Base-by-base conservation (phyloP, 2,329 filamentous ascomycete species). In the Aotearoamyces nothofagi region DNA sequence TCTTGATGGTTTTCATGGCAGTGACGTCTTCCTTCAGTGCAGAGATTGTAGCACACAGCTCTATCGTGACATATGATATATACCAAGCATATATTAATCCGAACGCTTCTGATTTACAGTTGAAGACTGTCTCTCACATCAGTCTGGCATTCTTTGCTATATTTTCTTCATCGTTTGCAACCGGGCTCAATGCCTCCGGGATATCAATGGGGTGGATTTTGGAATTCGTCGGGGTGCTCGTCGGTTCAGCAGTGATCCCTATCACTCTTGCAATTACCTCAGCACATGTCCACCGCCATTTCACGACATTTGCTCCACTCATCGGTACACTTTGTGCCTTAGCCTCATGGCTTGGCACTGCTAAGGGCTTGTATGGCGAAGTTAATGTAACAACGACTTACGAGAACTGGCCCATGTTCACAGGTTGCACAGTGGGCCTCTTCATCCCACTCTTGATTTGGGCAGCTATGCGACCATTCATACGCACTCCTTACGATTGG, bases 11-110 rank as follows among this genome's bases (percentile, higher is more conserved):
- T 2, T 64, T 64, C 45, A 63, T 63, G 60, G 59, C 61, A 2
- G 40, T 63, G 14, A 64, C 61, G 0, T 58, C 53, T 26, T 61
- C 59, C 0, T 50, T 61, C 1, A 61, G 57, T 0, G 59, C 60
- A 0, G 57, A 54, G 5, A 56, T 62, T 46, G 63, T 65, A 23
- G 60, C 61, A 1, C 58, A 61, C 12, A 57, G 78, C 2, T 82
- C 76, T n/a, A 87, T 92, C 51, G 69, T 73, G 51, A 87, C 81
- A 0, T 90, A 86, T 47, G 82, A 90, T 44, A 61, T 86, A 39
- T 90, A 86, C 55, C 73, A 81, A 35, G 80, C 78, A 1, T 90
- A 90, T 50, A 65, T 90, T 55, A 77, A 86, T 40, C 80, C 80
- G 0, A 47, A 57, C 0, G 82, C 82, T 8, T 56, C 52, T 0